These are phyloP conservation scores for Pythium rishiriense DNA, from an alignment of 352 stramenopile genomes.

Conservation along the genomic window DNA sequence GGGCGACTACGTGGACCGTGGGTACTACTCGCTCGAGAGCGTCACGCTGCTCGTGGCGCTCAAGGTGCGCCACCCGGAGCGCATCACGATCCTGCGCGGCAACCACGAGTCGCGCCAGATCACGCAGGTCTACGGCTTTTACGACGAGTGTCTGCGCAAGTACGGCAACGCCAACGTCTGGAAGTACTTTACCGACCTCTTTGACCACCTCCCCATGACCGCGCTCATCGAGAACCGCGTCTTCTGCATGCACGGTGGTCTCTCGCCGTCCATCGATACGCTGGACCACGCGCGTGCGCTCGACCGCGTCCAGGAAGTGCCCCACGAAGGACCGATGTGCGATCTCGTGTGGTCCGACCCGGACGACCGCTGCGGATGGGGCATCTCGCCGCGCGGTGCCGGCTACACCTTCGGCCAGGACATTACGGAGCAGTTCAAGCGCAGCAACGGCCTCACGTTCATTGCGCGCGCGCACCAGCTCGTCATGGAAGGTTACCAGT, in stretches of 20 bases:
- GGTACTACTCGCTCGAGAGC: conserved; percentile 88
- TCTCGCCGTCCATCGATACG: conserved; percentile 88
- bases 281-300: conserved; percentile 83
- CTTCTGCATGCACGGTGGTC: conserved; percentile 89
- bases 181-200: conserved; percentile 91
- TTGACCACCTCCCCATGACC: conserved; percentile 88
- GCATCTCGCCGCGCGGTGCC: conserved; percentile 82
- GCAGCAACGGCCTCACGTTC: conserved; percentile 86
- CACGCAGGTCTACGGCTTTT: conserved; percentile 68
- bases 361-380: conserved; percentile 85
- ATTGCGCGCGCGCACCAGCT: conserved; percentile 89
- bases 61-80: conserved; percentile 85
- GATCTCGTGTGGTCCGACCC: conserved; percentile 89
- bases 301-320: conserved; percentile 86
- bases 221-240: conserved; percentile 88
- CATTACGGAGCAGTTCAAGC: conserved; percentile 90
- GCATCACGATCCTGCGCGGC: conserved; percentile 79
- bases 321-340: conserved; percentile 87
- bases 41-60: conserved; percentile 82
- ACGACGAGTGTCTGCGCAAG: conserved; percentile 73
- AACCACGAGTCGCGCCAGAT: conserved; percentile 69
- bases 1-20: conserved; percentile 89
- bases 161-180: conserved; percentile 88
- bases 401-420: conserved; percentile 89
- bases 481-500: conserved; percentile 95